These are phyloP conservation scores for Luffa aegyptiaca DNA, from an alignment of 306 rosid genomes.

Conservation along the genomic window DNA sequence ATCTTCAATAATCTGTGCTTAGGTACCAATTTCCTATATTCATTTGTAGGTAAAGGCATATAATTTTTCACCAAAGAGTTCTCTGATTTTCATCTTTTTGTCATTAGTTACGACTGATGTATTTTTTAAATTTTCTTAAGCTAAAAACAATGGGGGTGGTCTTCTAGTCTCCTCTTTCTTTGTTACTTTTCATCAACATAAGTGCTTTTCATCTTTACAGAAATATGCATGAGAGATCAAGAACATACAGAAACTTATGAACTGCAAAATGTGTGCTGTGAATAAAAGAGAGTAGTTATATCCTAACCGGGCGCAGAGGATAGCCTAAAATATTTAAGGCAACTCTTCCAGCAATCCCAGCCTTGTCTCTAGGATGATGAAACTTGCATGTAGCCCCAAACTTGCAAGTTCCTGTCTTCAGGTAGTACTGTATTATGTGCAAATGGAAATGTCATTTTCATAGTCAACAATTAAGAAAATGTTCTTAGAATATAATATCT, in stretches of 20 bases:
- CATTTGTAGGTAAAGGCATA: neutral
- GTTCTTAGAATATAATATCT: neutral
- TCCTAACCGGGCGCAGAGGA: slow-evolving; percentile 89
- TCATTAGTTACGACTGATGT: neutral
- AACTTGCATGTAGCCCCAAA: slow-evolving; percentile 98
- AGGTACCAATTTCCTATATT: neutral
- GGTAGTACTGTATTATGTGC: slow-evolving; percentile 54
- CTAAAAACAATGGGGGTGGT: neutral
- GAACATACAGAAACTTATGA: neutral
- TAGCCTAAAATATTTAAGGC: slow-evolving; percentile 81
- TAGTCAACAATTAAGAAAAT: neutral
- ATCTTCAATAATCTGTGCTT: neutral
- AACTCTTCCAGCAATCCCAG: slow-evolving; percentile 92
- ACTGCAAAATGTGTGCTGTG: neutral
- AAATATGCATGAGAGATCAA: neutral
- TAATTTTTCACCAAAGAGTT: neutral
- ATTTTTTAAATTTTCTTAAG: neutral
- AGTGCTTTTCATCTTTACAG: neutral
- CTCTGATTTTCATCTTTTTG: neutral
- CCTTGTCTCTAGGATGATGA: slow-evolving; percentile 95
- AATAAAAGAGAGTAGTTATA: slow-evolving; percentile 17
- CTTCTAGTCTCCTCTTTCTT: neutral
- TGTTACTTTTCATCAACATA: neutral
- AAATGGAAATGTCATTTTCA: neutral
- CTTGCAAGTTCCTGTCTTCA: slow-evolving; percentile 97